phyloP scores from a whole-genome alignment of 768 basidiomycete genomes.

The Tremella yokohamensis region DNA sequence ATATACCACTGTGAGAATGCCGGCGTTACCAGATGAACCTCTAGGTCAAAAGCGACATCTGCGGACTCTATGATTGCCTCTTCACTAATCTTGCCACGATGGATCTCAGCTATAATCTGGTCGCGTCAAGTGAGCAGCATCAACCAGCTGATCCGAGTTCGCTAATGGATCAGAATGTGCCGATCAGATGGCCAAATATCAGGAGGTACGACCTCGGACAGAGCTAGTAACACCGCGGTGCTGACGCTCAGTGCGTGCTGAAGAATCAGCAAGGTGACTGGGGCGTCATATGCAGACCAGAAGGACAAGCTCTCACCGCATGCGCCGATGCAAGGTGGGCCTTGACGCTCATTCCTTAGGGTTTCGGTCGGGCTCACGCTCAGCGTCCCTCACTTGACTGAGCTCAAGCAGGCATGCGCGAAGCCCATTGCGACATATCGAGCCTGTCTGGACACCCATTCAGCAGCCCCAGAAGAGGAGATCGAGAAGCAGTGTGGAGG shows the following conservation, averaged over 20 bases:
- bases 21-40: background rate
- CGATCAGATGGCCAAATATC: conserved; percentile 47
- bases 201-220: conserved; percentile 29
- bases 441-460: conserved; percentile 38
- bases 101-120: conserved; percentile 48
- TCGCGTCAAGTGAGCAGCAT: conserved; percentile 44
- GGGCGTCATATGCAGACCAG: conserved; percentile 36
- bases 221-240: background rate
- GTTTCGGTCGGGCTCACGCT: background rate
- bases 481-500: conserved; percentile 32
- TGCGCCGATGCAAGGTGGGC: conserved; percentile 46
- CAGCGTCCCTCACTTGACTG: conserved; percentile 44
- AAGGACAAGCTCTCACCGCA: conserved; percentile 36
- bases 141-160: background rate
- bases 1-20: no score
- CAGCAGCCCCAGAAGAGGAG: conserved; percentile 27
- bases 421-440: conserved; percentile 39
- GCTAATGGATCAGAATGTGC: conserved; percentile 43
- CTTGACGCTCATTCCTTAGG: background rate
- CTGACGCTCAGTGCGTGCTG: conserved; percentile 40
- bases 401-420: conserved; percentile 41
- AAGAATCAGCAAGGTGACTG: conserved; percentile 45
- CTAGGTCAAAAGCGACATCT: background rate
- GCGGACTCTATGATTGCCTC: background rate
- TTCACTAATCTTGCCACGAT: conserved; percentile 18